phyloP scores from a whole-genome alignment of 306 rosid species.

The Albizia julibrissin region DNA sequence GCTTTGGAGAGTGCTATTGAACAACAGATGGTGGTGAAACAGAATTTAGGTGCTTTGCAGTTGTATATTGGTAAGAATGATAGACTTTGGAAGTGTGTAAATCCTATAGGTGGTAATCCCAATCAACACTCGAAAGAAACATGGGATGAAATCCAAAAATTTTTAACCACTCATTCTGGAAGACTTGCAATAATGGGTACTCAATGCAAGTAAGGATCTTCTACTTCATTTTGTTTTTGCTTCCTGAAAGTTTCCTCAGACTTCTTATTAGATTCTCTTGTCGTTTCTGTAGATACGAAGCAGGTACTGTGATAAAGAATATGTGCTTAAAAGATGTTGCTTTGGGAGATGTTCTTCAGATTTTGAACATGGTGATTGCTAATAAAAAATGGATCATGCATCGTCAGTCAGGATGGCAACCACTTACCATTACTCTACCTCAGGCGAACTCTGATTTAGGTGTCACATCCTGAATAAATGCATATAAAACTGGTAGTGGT shows the following conservation, averaged over 20 bases:
- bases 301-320: slow-evolving; percentile 54
- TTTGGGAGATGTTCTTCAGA: slow-evolving; percentile 59
- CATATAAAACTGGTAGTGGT: not conserved
- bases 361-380: slow-evolving; percentile 50
- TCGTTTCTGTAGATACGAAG: slow-evolving; percentile 53
- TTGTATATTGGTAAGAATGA: slow-evolving; percentile 64
- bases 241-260: not conserved
- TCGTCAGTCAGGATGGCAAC: slow-evolving; percentile 75
- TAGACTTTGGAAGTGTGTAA: slow-evolving; percentile 69
- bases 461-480: not conserved
- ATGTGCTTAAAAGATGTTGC: slow-evolving; percentile 49
- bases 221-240: slow-evolving; percentile 2
- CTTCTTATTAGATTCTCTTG: slow-evolving; percentile 8
- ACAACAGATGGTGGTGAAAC: slow-evolving; percentile 65
- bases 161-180: slow-evolving; percentile 53
- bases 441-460: slow-evolving; percentile 41
- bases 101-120: slow-evolving; percentile 51
- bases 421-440: slow-evolving; percentile 45
- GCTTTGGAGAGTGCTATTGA: slow-evolving; percentile 66
- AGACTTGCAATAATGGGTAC: slow-evolving; percentile 53
- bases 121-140: slow-evolving; percentile 44
- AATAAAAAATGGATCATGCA: slow-evolving; percentile 62
- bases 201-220: slow-evolving; percentile 52
- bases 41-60: slow-evolving; percentile 63
- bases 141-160: slow-evolving; percentile 55